Percentiles rank a stretch among this genome's conserved stretches.
Conservation (phyloP, 179 eudicot species). For the Nepenthes alata region DNA sequence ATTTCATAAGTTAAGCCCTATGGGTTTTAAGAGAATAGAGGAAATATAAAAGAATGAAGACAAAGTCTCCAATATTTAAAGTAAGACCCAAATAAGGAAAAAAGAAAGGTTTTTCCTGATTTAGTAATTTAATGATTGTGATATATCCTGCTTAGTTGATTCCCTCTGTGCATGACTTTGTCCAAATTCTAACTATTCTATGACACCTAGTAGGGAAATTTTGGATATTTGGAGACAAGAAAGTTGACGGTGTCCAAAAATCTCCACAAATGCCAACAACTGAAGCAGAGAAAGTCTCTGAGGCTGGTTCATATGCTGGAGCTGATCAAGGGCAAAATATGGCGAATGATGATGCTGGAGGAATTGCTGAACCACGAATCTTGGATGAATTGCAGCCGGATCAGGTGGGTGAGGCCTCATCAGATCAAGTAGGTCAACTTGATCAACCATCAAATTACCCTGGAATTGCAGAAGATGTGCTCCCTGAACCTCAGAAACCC, state of each 20-base stretch:
- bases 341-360: neutral
- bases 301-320: neutral
- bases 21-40: too few species aligned
- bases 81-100: too few species aligned
- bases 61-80: too few species aligned
- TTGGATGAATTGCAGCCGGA: neutral
- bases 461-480: neutral
- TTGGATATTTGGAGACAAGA: constrained; percentile 34
- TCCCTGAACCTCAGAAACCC: neutral
- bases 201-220: constrained; percentile 27
- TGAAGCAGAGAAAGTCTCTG: constrained; percentile 7
- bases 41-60: too few species aligned
- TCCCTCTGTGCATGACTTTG: neutral
- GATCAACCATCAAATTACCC: too few species aligned
- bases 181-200: constrained; percentile 1
- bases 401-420: neutral
- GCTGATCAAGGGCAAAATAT: neutral
- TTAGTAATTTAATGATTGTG: too few species aligned
- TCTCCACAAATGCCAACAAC: constrained; percentile 17
- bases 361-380: neutral
- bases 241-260: constrained; percentile 1
- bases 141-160: too few species aligned
- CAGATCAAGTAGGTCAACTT: neutral
- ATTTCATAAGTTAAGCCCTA: too few species aligned
- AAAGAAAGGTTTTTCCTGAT: too few species aligned